Conservation (phyloP, 2,329 filamentous ascomycete species). For the Chaetomium sp. region DNA sequence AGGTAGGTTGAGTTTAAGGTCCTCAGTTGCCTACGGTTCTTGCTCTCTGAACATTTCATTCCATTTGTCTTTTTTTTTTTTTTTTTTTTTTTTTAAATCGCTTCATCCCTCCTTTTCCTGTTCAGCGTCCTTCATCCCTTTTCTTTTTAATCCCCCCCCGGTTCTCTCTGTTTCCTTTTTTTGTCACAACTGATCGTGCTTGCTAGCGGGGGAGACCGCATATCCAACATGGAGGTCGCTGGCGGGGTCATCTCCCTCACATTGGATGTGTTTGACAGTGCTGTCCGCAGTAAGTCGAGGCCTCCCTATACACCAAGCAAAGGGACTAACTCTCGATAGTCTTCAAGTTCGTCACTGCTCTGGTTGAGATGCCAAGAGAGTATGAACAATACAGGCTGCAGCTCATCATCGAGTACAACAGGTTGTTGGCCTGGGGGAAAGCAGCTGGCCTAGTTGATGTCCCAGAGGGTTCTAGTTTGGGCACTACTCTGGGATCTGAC, state of each 20-base stretch:
- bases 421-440: conserved; percentile 36
- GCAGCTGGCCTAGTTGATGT: conserved; percentile 35
- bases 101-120: not conserved
- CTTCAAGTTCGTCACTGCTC: conserved; percentile 35
- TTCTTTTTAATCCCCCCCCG: not conserved
- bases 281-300: conserved; percentile 30
- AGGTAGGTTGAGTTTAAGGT: not conserved
- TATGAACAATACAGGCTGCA: conserved; percentile 35
- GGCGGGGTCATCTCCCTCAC: conserved; percentile 33
- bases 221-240: conserved; percentile 28
- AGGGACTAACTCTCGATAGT: conserved; percentile 18
- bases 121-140: not conserved
- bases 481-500: conserved; percentile 29
- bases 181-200: not conserved
- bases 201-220: too few species aligned
- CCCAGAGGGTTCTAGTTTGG: conserved; percentile 30
- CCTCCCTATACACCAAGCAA: not conserved
- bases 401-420: conserved; percentile 37
- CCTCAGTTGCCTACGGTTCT: not conserved
- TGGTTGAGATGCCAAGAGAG: conserved; percentile 36
- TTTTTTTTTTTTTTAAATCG: not conserved
- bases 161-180: not conserved
- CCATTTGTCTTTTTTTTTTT: not conserved
- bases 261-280: conserved; percentile 35
- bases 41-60: not conserved